Evolutionary conservation across 2,329 filamentous ascomycete species (phyloP).

Genomic region (Aureobasidium subglaciale): DNA sequence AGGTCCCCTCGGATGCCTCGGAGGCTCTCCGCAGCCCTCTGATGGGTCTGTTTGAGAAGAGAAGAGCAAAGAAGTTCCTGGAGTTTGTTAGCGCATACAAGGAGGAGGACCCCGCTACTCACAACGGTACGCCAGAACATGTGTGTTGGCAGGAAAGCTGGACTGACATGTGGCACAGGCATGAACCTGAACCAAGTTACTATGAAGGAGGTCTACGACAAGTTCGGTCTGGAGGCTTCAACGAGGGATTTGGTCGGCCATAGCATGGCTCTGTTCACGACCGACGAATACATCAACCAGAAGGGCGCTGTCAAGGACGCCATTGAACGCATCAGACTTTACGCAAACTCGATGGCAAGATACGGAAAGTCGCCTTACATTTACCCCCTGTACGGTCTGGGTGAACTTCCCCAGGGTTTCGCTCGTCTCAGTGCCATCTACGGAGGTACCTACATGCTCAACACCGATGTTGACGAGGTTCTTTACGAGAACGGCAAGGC

Average conservation of each 20-base stretch:
- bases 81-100: constrained; percentile 92
- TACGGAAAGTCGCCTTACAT: constrained; percentile 99
- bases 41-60: constrained; percentile 98
- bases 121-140: constrained; percentile 61
- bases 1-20: constrained; percentile 86
- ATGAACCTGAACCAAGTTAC: constrained; percentile 71
- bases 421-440: constrained; percentile 97
- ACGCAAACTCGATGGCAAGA: constrained; percentile 93
- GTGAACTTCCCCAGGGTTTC: constrained; percentile 95
- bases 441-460: constrained; percentile 98
- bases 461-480: constrained; percentile 87
- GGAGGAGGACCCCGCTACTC: constrained; percentile 69
- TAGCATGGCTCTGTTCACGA: constrained; percentile 93
- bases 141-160: neutral
- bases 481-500: constrained; percentile 78
- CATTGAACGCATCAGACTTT: constrained; percentile 86
- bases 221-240: constrained; percentile 82
- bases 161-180: constrained; percentile 40
- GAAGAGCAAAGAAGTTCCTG: constrained; percentile 90
- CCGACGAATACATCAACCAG: constrained; percentile 75
- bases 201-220: constrained; percentile 99
- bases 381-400: constrained; percentile 95
- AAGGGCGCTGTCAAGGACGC: constrained; percentile 72
- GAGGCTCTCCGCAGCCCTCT: constrained; percentile 88
- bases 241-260: constrained; percentile 97